Evolutionary conservation across 2,329 filamentous ascomycete genomes (phyloP).

Genomic region (Colletotrichum sp.): DNA sequence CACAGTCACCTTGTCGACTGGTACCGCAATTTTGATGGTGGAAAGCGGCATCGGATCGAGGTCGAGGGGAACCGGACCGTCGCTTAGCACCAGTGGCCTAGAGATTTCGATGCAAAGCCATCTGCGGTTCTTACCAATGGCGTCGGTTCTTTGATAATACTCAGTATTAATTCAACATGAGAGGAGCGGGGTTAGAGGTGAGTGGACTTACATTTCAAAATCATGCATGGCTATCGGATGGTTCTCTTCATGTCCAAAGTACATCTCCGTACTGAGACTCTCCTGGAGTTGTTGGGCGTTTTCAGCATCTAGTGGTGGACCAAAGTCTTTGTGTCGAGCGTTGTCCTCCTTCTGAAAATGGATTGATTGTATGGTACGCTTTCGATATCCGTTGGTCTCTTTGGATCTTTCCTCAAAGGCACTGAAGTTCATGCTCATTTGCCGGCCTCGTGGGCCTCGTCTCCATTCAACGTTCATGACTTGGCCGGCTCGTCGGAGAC

Average conservation of each 20-base stretch:
- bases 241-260: not conserved
- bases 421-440: constrained; percentile 5
- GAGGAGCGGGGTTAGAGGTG: not conserved
- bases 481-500: not conserved
- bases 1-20: not conserved
- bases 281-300: not conserved
- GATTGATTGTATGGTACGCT: not conserved
- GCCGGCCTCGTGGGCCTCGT: not conserved
- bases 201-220: constrained; percentile 12
- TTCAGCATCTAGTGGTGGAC: not conserved
- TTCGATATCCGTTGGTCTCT: not conserved
- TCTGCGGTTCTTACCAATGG: not conserved
- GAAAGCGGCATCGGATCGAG: constrained; percentile 10
- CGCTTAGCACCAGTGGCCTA: not conserved
- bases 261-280: not conserved
- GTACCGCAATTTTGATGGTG: constrained; percentile 10
- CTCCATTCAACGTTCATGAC: constrained; percentile 18
- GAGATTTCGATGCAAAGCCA: constrained; percentile 12
- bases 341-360: not conserved
- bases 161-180: not conserved
- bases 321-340: not conserved
- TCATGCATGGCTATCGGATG: constrained; percentile 1
- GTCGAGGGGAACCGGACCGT: constrained; percentile 1
- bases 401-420: constrained; percentile 4
- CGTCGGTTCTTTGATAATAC: not conserved